These are phyloP conservation scores for Biscogniauxia sp. DNA, from an alignment of 2,329 filamentous ascomycete genomes.

Conservation along the genomic window DNA sequence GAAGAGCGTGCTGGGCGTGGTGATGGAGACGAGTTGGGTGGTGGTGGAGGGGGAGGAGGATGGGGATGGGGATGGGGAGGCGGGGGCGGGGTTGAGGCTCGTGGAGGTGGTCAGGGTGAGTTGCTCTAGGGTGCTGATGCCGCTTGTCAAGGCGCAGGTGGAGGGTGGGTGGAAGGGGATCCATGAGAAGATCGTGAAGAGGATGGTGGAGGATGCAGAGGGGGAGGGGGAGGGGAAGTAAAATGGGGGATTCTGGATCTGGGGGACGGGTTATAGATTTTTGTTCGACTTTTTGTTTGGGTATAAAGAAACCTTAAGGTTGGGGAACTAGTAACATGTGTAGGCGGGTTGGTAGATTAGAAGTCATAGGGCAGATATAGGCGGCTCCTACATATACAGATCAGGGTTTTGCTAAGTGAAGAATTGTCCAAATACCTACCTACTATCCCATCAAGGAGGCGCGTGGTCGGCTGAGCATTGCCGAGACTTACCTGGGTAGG, in stretches of 20 bases:
- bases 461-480: too few species aligned
- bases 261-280: too few species aligned
- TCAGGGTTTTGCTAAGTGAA: too few species aligned
- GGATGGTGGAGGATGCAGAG: conserved; percentile 34
- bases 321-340: too few species aligned
- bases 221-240: conserved; percentile 1
- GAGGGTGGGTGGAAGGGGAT: conserved; percentile 50
- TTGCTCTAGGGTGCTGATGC: conserved; percentile 48
- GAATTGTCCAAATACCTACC: too few species aligned
- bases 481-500: too few species aligned
- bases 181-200: conserved; percentile 46
- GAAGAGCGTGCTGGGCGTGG: conserved; percentile 47
- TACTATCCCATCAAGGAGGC: too few species aligned
- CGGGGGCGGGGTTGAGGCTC: conserved; percentile 37
- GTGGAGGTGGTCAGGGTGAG: conserved; percentile 50
- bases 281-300: too few species aligned
- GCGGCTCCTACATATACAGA: too few species aligned
- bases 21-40: conserved; percentile 54
- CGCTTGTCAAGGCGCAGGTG: conserved; percentile 49
- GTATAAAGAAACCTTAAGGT: too few species aligned
- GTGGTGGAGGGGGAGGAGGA: conserved; percentile 33
- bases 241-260: not conserved
- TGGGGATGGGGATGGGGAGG: conserved; percentile 16
- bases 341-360: too few species aligned
- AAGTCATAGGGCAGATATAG: too few species aligned